Evolutionary conservation across 352 stramenopile species (phyloP).

Genomic region (Elongisporangium undulatum): DNA sequence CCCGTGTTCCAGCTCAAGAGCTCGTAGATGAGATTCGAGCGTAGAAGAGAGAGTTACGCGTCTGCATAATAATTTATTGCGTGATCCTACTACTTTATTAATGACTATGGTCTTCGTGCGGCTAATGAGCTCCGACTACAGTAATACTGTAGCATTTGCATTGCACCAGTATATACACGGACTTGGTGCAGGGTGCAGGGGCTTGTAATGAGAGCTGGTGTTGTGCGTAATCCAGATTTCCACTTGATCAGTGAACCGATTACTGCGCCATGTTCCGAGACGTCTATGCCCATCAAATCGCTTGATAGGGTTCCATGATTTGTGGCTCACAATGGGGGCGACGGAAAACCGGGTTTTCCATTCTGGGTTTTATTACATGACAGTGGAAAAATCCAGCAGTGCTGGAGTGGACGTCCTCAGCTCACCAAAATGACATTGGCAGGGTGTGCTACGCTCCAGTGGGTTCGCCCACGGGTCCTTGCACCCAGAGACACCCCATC

Average conservation of each 20-base stretch:
- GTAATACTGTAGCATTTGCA: too few relatives aligned
- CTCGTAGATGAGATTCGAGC: neutral
- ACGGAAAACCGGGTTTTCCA: neutral
- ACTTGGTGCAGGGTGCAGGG: too few relatives aligned
- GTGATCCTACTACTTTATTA: neutral
- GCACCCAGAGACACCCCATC: neutral
- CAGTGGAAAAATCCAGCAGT: neutral
- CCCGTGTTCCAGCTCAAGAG: constrained; percentile 49
- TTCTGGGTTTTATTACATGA: neutral
- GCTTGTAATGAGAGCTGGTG: neutral
- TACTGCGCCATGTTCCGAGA: neutral
- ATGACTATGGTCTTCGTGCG: neutral
- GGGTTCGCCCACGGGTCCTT: neutral
- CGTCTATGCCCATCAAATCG: neutral
- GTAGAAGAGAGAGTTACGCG: neutral
- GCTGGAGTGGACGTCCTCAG: too few relatives aligned
- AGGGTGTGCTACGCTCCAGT: neutral
- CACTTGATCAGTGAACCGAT: neutral
- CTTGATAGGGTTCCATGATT: neutral
- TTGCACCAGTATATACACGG: too few relatives aligned
- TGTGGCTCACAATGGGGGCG: neutral
- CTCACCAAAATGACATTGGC: neutral
- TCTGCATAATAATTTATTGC: neutral
- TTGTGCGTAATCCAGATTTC: neutral
- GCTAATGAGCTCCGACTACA: too few relatives aligned